phyloP scores from a whole-genome alignment of 208 protist genomes.

The Trypanosoma platydactyli region DNA sequence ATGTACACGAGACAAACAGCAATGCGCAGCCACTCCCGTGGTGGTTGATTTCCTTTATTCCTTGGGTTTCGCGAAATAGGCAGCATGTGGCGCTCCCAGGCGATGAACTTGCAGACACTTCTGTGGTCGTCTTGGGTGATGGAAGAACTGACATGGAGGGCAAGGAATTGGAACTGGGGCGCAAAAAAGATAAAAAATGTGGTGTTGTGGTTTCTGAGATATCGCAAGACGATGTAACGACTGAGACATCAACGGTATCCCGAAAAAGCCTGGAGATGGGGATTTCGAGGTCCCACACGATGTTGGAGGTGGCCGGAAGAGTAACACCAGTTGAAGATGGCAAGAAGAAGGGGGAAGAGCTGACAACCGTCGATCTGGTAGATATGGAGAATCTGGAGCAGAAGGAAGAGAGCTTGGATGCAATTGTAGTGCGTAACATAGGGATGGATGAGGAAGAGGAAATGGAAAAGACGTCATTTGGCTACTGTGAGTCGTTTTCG shows the following conservation, averaged over 20 bases:
- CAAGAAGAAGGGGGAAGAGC: background rate
- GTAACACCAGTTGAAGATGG: background rate
- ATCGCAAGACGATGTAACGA: too few relatives aligned
- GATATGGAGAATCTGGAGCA: background rate
- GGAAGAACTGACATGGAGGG: background rate
- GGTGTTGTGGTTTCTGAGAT: too few relatives aligned
- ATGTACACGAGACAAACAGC: constrained; percentile 61
- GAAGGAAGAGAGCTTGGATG: background rate
- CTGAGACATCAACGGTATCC: too few relatives aligned
- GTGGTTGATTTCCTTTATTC: constrained; percentile 31
- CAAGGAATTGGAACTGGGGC: background rate
- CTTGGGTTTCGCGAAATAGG: constrained; percentile 15
- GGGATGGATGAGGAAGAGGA: background rate
- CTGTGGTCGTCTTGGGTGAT: too few relatives aligned
- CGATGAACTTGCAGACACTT: background rate
- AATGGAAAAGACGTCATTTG: constrained; percentile 24
- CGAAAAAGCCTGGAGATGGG: too few relatives aligned
- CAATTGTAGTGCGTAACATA: background rate
- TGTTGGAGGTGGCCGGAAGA: background rate
- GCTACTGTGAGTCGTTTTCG: constrained; percentile 56
- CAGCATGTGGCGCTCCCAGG: background rate
- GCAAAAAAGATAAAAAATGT: too few relatives aligned
- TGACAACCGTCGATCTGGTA: background rate
- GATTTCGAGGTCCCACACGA: too few relatives aligned
- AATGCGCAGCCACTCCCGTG: constrained; percentile 48